A percentile compares a stretch with the other conserved stretches of the same genome.
phyloP scores from a whole-genome alignment of 1,284 basidiomycete species.

The Rhodotorula mucilaginosa region DNA sequence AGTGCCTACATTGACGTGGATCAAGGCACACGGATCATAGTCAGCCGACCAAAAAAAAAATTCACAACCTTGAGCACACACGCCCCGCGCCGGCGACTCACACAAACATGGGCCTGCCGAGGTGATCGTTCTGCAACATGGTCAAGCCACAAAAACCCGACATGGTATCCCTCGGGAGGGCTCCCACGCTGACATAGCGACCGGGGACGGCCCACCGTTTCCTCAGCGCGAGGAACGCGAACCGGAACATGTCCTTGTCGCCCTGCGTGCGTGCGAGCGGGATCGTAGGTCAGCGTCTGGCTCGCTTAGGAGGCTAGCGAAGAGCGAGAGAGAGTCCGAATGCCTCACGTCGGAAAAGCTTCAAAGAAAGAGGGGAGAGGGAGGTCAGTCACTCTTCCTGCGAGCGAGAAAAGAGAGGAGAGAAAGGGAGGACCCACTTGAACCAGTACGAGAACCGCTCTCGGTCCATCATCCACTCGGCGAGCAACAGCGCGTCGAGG shows the following conservation, averaged over 20 bases:
- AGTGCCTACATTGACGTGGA: slow-evolving; percentile 2
- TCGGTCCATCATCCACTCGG: slow-evolving; percentile 52
- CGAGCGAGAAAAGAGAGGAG: neutral
- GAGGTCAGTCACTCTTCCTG: neutral
- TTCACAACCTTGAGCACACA: too few relatives aligned
- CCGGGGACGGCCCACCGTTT: slow-evolving; percentile 57
- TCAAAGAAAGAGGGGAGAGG: too few relatives aligned
- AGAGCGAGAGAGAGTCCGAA: too few relatives aligned
- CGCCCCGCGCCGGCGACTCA: too few relatives aligned
- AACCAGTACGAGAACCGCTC: slow-evolving; percentile 50
- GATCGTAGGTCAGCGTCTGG: too few relatives aligned
- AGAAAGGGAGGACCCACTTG: slow-evolving; percentile 36
- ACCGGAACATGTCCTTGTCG: slow-evolving; percentile 57
- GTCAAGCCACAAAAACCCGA: slow-evolving; percentile 45
- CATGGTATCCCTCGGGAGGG: slow-evolving; percentile 38
- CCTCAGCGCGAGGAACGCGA: slow-evolving; percentile 52
- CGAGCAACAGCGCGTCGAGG: slow-evolving; percentile 48
- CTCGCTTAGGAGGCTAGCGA: too few relatives aligned
- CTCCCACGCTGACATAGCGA: slow-evolving; percentile 53
- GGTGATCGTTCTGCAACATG: slow-evolving; percentile 54
- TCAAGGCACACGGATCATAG: too few relatives aligned
- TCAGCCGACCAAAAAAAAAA: too few relatives aligned
- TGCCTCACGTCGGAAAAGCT: slow-evolving; percentile 17
- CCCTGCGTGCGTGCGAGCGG: slow-evolving; percentile 39
- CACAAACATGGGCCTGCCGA: slow-evolving; percentile 53